Percentiles rank a stretch among this genome's conserved stretches.
phyloP scores from a whole-genome alignment of 2,329 filamentous ascomycete genomes.

The Magnaporthiopsis rhizophila region DNA sequence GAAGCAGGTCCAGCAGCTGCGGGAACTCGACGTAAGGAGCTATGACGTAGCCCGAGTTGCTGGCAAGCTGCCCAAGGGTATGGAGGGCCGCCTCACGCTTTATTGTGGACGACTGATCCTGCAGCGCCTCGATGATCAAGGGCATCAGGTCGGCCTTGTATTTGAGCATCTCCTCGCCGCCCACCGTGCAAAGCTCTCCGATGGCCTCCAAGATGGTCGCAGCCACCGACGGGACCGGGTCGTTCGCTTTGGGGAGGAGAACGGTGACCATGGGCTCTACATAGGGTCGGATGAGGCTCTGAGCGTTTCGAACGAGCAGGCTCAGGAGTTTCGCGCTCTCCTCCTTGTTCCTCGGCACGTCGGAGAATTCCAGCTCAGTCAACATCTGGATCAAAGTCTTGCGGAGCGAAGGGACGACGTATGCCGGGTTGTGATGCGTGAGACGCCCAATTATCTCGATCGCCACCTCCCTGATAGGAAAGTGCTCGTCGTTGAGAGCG shows the following conservation, averaged over 20 bases:
- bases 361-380: slow-evolving; percentile 93
- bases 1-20: slow-evolving; percentile 82
- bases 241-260: slow-evolving; percentile 84
- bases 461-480: slow-evolving; percentile 84
- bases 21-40: slow-evolving; percentile 93
- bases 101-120: slow-evolving; percentile 82
- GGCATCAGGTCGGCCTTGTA: slow-evolving; percentile 93
- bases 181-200: slow-evolving; percentile 87
- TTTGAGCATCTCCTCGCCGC: slow-evolving; percentile 84
- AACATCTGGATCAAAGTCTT: slow-evolving; percentile 95
- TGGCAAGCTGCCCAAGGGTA: slow-evolving; percentile 85
- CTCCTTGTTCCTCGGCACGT: slow-evolving; percentile 88
- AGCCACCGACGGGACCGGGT: slow-evolving; percentile 78
- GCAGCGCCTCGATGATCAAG: slow-evolving; percentile 85
- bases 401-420: slow-evolving; percentile 90
- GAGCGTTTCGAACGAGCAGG: slow-evolving; percentile 85
- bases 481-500: slow-evolving; percentile 90
- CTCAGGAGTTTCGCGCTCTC: slow-evolving; percentile 92
- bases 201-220: slow-evolving; percentile 93
- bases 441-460: slow-evolving; percentile 95
- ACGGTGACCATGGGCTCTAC: slow-evolving; percentile 95
- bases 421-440: slow-evolving; percentile 86
- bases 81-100: slow-evolving; percentile 89
- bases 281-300: slow-evolving; percentile 88
- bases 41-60: slow-evolving; percentile 96